These are phyloP conservation scores for Anthostomella pinea DNA, from an alignment of 2,329 filamentous ascomycete genomes.

Conservation along the genomic window DNA sequence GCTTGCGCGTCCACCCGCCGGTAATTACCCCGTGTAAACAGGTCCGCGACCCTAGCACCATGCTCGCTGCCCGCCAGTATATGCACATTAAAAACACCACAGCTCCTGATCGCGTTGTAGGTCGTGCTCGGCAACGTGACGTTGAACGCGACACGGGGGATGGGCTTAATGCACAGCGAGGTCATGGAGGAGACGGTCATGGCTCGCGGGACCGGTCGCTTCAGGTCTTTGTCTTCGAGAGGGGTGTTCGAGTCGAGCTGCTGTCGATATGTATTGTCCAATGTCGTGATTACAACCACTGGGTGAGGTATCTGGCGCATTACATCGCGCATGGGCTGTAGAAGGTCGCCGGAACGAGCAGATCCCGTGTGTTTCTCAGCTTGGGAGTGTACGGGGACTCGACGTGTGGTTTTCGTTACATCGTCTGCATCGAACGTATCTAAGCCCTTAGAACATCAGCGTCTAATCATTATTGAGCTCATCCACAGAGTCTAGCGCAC, in stretches of 20 bases:
- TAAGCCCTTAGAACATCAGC: too few species aligned
- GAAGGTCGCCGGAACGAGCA: conserved; percentile 20
- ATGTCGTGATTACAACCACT: conserved; percentile 52
- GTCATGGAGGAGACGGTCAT: conserved; percentile 62
- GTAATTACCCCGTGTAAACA: conserved; percentile 54
- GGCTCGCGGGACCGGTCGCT: conserved; percentile 38
- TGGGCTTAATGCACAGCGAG: conserved; percentile 50
- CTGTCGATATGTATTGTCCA: conserved; percentile 35
- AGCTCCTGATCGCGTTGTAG: conserved; percentile 46
- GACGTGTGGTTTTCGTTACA: too few species aligned
- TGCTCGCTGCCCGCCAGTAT: conserved; percentile 45
- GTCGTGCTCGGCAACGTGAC: conserved; percentile 55
- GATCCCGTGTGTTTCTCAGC: not conserved
- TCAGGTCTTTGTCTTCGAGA: conserved; percentile 5
- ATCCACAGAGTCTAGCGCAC: too few species aligned
- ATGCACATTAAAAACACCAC: conserved; percentile 52
- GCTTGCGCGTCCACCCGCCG: too few species aligned
- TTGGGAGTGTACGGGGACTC: not conserved
- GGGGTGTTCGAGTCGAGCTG: conserved; percentile 5
- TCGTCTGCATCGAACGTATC: too few species aligned
- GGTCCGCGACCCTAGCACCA: conserved; percentile 50
- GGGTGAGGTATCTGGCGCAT: conserved; percentile 55
- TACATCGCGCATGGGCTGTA: conserved; percentile 49
- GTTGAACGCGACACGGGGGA: conserved; percentile 56
- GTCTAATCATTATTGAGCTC: too few species aligned